phyloP scores from a whole-genome alignment of 192 early-diverging fungal genomes.

The Paraglomus occultum region DNA sequence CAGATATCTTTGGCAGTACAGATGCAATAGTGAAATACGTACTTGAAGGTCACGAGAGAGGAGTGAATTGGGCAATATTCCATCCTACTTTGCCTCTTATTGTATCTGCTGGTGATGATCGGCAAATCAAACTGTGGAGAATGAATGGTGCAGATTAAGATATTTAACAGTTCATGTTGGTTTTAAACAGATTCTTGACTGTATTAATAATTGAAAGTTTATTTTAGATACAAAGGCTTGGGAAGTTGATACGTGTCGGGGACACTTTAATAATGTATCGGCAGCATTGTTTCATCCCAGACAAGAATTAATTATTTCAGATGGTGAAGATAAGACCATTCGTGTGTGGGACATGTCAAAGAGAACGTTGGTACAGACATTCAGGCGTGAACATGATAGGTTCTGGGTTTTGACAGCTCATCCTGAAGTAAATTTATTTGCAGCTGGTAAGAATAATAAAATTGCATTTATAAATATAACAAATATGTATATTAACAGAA shows the following conservation, averaged over 20 bases:
- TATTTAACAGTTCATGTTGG: not conserved
- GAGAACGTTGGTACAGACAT: conserved; percentile 92
- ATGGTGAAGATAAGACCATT: conserved; percentile 96
- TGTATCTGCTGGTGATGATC: conserved; percentile 96
- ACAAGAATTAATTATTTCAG: conserved; percentile 91
- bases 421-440: conserved; percentile 97
- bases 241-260: conserved; percentile 99
- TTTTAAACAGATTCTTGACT: not conserved
- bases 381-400: conserved; percentile 91
- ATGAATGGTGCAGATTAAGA: conserved; percentile 76
- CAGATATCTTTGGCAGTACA: conserved; percentile 94
- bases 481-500: not conserved
- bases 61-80: conserved; percentile 98
- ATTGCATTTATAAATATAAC: not conserved
- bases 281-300: conserved; percentile 94
- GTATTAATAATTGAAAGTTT: not conserved
- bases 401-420: conserved; percentile 97
- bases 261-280: conserved; percentile 98
- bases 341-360: conserved; percentile 98
- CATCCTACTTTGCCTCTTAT: conserved; percentile 96
- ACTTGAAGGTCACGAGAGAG: conserved; percentile 95
- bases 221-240: conserved; percentile 89
- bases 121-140: conserved; percentile 97
- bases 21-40: conserved; percentile 98
- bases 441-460: conserved; percentile 63